Base-by-base conservation (phyloP, 176 grass and related monocot species). In the Triticum monococcum region DNA sequence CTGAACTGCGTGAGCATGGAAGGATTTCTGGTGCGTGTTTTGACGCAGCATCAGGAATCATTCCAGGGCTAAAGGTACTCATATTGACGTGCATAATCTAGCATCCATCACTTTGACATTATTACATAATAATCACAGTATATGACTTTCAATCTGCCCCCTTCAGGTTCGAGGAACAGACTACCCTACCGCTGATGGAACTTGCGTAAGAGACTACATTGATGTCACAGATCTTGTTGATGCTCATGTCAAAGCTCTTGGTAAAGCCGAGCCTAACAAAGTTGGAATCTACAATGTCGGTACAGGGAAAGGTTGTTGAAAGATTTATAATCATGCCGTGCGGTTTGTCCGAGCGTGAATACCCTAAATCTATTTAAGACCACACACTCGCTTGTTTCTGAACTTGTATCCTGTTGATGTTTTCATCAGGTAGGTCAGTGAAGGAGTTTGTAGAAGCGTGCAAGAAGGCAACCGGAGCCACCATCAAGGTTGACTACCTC, bases 171-270 rank as follows among this genome's bases (percentile, higher is more conserved):
- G 79, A 86, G 97, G 97, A 83, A 90, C 37, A 0, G 83, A 99
- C 86, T 99, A 99, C 79, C 12, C 8, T 30, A 99, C 97, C 16
- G 26, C 81, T 70, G 97, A 99, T 75, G 97, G 97, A 80, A 99
- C 94, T 20, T 94, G 97, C 20, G 78, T 99, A 72, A 89, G 97
- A 78, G 97, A 99, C 77, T 99, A 99, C 68, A 99, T 99, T 22
- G 94, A 99, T 88, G 97, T 99, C 80, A 99, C 97, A 9, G 97
- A 99, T 96, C 90, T 99, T 45, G 97, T 99, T 38, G 97, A 99
- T 85, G 97, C 97, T 43, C 97, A 99, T 84, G 97, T 99, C 24
- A 99, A 99, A 81, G 97, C 97, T 87, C 94, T 99, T 72, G 87
- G 37, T 86, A 96, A 99, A 90, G 94, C 92, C 9, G 65, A 71